Evolutionary conservation across 345 rosid genomes (phyloP).

Genomic region (Ceriops tagal): DNA sequence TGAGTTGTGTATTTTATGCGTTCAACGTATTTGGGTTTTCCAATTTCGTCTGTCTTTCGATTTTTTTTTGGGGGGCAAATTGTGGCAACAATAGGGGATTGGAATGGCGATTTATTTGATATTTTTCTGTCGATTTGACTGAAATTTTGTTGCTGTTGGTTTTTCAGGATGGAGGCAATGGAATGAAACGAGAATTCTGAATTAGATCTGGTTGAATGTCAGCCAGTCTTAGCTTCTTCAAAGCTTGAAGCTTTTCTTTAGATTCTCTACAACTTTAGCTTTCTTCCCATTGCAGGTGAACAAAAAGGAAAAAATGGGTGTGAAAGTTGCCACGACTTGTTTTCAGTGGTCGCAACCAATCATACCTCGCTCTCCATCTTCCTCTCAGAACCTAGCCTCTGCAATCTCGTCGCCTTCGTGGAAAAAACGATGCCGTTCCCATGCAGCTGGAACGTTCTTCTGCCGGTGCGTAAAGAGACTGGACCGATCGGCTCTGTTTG

Average conservation of each 20-base stretch:
- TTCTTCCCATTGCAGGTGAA: background rate
- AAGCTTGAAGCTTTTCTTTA: background rate
- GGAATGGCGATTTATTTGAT: background rate
- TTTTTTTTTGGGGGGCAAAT: too few species aligned
- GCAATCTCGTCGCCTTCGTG: constrained; percentile 54
- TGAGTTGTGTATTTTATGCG: background rate
- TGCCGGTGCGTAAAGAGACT: constrained; percentile 37
- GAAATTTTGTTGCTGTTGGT: background rate
- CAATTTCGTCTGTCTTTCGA: too few species aligned
- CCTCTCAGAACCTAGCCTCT: constrained; percentile 60
- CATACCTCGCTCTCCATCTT: constrained; percentile 47
- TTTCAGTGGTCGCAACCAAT: constrained; percentile 62
- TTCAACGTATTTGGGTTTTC: background rate
- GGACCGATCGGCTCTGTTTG: constrained; percentile 50
- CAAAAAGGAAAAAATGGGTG: constrained; percentile 44
- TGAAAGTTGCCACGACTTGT: constrained; percentile 51
- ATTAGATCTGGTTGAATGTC: background rate
- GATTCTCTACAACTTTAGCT: background rate
- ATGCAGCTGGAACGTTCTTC: constrained; percentile 13
- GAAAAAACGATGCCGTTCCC: constrained; percentile 34
- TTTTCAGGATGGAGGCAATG: background rate
- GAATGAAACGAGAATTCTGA: too few species aligned
- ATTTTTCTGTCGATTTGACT: background rate
- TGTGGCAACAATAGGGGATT: too few species aligned
- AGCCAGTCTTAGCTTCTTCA: background rate